Evolutionary conservation across 345 rosid species (phyloP).

Genomic region (Trapa bicornis): DNA sequence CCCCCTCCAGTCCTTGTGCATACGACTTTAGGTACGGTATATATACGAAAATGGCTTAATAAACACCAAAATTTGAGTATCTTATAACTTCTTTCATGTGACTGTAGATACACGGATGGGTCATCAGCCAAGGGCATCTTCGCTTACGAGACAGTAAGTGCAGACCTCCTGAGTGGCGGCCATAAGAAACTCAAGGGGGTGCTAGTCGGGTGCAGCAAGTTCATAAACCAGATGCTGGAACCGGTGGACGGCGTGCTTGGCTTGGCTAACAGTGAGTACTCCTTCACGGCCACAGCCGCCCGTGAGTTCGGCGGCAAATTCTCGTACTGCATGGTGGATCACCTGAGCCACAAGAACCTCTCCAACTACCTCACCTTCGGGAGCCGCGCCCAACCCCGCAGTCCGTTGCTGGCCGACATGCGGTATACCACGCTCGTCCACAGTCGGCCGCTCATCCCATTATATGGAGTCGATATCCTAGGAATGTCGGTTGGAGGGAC

Average conservation of each 20-base stretch:
- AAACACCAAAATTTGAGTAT: not conserved
- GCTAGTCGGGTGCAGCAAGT: constrained; percentile 40
- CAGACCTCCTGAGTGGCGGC: constrained; percentile 6
- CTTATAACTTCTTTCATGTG: not conserved
- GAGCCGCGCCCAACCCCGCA: constrained; percentile 6
- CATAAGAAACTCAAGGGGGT: constrained; percentile 16
- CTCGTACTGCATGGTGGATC: constrained; percentile 59
- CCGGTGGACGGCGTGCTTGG: constrained; percentile 52
- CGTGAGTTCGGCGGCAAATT: constrained; percentile 26
- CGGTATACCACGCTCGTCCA: constrained; percentile 30
- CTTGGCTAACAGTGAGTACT: constrained; percentile 27
- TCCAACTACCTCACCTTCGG: constrained; percentile 40
- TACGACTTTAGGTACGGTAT: constrained; percentile 41
- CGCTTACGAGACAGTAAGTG: constrained; percentile 38
- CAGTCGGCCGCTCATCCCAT: constrained; percentile 19
- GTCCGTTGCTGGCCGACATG: constrained; percentile 6
- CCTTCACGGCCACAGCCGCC: constrained; percentile 32
- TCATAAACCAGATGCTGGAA: constrained; percentile 15
- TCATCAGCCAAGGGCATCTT: constrained; percentile 35
- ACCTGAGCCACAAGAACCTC: constrained; percentile 31
- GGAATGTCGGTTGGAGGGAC: constrained; percentile 34
- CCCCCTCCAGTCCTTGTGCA: constrained; percentile 37
- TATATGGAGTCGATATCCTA: constrained; percentile 30
- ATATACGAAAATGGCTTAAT: too few species aligned
- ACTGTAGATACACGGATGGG: constrained; percentile 31